Evolutionary conservation across 768 basidiomycete species (phyloP).

Genomic region (Trametes sanguinea): DNA sequence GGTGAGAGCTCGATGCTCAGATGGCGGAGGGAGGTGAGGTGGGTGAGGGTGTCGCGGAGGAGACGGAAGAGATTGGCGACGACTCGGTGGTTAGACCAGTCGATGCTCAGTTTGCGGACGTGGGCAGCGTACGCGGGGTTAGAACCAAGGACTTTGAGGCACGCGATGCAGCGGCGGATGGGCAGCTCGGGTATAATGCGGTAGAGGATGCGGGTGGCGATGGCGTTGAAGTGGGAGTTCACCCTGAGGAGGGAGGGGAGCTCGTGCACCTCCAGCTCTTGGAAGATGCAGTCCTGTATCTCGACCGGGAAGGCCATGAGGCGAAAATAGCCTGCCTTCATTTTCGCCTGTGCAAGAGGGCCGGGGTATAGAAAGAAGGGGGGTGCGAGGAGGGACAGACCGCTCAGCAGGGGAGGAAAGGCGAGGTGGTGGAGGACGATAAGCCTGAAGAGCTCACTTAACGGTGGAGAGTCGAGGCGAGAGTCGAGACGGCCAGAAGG

Average conservation of each 20-base stretch:
- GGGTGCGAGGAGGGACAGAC: neutral
- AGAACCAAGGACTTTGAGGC: constrained; percentile 43
- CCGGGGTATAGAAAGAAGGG: neutral
- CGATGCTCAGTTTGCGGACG: constrained; percentile 51
- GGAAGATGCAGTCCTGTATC: constrained; percentile 37
- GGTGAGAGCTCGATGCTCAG: constrained; percentile 54
- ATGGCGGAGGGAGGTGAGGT: constrained; percentile 40
- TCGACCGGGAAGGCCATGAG: constrained; percentile 37
- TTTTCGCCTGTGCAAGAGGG: neutral
- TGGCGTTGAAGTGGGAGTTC: constrained; percentile 31
- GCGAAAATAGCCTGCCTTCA: constrained; percentile 5
- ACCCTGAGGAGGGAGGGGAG: constrained; percentile 30
- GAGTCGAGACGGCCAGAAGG: neutral
- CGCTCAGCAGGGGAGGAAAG: neutral
- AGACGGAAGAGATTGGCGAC: constrained; percentile 53
- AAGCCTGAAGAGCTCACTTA: neutral
- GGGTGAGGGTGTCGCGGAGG: constrained; percentile 45
- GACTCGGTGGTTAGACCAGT: constrained; percentile 40
- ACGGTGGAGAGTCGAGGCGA: neutral
- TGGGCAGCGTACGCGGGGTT: constrained; percentile 35
- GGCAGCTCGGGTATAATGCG: constrained; percentile 39
- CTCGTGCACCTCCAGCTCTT: constrained; percentile 29
- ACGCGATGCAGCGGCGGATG: constrained; percentile 35
- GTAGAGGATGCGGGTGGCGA: constrained; percentile 39
- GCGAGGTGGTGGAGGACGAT: neutral